Evolutionary conservation across 805 yeast genomes (phyloP).

Genomic region (Myxozyma neglecta): DNA sequence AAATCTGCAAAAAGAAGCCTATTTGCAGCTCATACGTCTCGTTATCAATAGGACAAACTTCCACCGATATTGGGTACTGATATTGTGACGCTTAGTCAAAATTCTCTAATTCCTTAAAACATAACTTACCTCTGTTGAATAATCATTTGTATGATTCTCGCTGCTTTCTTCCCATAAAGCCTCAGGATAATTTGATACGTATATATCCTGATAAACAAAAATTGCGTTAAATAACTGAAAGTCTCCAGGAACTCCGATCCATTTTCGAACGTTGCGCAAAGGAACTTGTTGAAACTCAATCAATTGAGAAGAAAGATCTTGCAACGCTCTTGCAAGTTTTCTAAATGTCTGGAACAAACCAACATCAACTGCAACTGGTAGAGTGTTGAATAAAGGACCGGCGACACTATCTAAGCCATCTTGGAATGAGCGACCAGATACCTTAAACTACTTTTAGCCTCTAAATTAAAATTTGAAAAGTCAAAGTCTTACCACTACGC

Average conservation of each 20-base stretch:
- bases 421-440: slow-evolving; percentile 22
- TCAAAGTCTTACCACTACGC: slow-evolving; percentile 16
- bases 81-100: neutral
- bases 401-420: slow-evolving; percentile 21
- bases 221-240: slow-evolving; percentile 19
- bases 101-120: neutral
- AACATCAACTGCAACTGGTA: slow-evolving; percentile 23
- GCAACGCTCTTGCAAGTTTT: slow-evolving; percentile 7
- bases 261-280: slow-evolving; percentile 29
- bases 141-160: neutral
- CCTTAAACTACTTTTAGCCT: neutral
- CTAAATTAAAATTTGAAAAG: neutral
- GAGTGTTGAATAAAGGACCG: slow-evolving; percentile 32
- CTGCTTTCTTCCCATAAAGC: slow-evolving; percentile 13
- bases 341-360: neutral
- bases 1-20: slow-evolving; percentile 4
- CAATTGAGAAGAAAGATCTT: slow-evolving; percentile 9
- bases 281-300: slow-evolving; percentile 27
- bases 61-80: slow-evolving; percentile 29
- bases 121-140: slow-evolving; percentile 7
- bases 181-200: slow-evolving; percentile 1
- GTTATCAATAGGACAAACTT: slow-evolving; percentile 4
- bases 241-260: slow-evolving; percentile 13
- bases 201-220: slow-evolving; percentile 22
- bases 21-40: neutral